These are phyloP conservation scores for Hypoxylon perforatum DNA, from an alignment of 495 filamentous ascomycete species.

Conservation along the genomic window DNA sequence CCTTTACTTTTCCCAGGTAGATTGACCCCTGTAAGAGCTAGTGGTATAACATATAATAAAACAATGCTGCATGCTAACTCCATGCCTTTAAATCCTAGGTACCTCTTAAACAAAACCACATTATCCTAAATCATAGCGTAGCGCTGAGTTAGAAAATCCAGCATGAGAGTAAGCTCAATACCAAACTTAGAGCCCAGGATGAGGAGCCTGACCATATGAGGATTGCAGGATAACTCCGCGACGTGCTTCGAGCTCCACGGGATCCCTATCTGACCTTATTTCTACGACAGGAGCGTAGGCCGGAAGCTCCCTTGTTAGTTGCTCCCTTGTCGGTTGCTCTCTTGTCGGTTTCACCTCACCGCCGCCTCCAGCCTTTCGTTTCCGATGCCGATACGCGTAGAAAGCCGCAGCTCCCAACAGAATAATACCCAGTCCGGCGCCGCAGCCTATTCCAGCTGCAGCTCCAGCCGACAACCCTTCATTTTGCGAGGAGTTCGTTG, in stretches of 20 bases:
- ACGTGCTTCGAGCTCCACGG: not conserved
- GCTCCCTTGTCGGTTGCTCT: not conserved
- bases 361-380: not conserved
- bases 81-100: too few relatives aligned
- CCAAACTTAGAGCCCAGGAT: too few relatives aligned
- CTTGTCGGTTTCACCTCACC: not conserved
- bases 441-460: slow-evolving; percentile 9
- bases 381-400: slow-evolving; percentile 3
- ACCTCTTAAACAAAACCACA: too few relatives aligned
- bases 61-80: too few relatives aligned
- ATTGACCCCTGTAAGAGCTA: too few relatives aligned
- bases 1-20: too few relatives aligned
- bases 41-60: too few relatives aligned
- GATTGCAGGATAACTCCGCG: not conserved
- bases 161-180: too few relatives aligned
- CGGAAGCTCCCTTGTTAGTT: not conserved
- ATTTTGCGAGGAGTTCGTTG: not conserved
- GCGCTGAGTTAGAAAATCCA: too few relatives aligned
- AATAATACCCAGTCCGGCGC: slow-evolving; percentile 13
- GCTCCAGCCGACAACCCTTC: slow-evolving; percentile 10
- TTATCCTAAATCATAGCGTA: too few relatives aligned
- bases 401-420: slow-evolving; percentile 5
- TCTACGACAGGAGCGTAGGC: not conserved
- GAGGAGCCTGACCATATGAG: too few relatives aligned
- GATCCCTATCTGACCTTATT: not conserved